Conservation (phyloP, 768 basidiomycete genomes). For the Leccinellum rugosiceps region DNA sequence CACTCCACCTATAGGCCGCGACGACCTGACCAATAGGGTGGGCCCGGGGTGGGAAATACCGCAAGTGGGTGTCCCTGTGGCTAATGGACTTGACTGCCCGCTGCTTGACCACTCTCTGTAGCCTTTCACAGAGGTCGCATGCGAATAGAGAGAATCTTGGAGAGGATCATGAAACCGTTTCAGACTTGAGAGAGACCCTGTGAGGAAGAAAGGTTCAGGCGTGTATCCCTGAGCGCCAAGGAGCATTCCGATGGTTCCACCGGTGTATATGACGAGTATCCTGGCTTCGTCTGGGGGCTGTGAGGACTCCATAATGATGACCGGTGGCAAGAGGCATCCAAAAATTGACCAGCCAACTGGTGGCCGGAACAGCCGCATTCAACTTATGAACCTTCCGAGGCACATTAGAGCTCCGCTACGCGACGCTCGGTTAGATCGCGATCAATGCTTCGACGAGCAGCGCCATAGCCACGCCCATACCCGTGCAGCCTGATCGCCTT, state of each 20-base stretch:
- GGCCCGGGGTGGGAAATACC: conserved; percentile 24
- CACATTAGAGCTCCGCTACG: background rate
- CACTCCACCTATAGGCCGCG: conserved; percentile 58
- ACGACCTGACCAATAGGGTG: conserved; percentile 62
- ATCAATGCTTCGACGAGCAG: too few relatives aligned
- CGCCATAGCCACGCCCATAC: too few relatives aligned
- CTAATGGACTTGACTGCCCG: conserved; percentile 52
- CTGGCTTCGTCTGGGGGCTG: conserved; percentile 63
- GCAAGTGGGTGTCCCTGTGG: conserved; percentile 10
- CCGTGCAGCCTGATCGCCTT: too few relatives aligned
- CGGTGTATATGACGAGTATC: conserved; percentile 88
- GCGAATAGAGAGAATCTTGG: conserved; percentile 82
- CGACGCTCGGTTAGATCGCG: background rate
- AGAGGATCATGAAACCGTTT: conserved; percentile 89
- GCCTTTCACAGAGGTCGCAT: conserved; percentile 73
- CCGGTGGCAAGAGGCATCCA: background rate
- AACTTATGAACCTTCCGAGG: background rate
- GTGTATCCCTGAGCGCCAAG: conserved; percentile 73
- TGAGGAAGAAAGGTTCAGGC: conserved; percentile 85
- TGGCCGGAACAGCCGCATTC: background rate
- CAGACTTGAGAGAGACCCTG: conserved; percentile 78
- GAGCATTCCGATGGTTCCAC: conserved; percentile 89
- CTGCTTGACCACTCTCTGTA: conserved; percentile 74
- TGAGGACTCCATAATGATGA: conserved; percentile 45
- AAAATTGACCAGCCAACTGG: background rate